Conservation (phyloP, 371 early-diverging fungal species). For the Rhizomucor pusillus region DNA sequence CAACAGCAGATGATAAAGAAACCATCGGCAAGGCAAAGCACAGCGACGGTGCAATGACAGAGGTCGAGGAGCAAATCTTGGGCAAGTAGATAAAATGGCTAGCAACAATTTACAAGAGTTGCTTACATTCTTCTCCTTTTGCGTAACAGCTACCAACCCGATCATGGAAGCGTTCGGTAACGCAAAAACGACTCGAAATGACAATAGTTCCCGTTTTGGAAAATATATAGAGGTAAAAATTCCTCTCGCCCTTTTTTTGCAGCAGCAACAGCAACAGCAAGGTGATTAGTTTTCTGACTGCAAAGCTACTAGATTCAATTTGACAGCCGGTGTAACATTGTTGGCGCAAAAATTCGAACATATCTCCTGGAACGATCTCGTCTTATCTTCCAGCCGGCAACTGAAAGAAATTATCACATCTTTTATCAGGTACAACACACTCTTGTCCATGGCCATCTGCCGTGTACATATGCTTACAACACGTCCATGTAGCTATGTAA, state of each 20-base stretch:
- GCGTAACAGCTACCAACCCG: slow-evolving; percentile 87
- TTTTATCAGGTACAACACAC: slow-evolving; percentile 83
- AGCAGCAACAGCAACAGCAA: no score
- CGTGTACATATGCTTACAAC: background rate
- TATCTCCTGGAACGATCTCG: slow-evolving; percentile 98
- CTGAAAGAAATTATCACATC: slow-evolving; percentile 98
- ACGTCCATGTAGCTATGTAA: slow-evolving; percentile 68
- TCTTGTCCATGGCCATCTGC: background rate
- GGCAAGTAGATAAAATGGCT: slow-evolving; percentile 22
- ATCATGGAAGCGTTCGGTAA: slow-evolving; percentile 99
- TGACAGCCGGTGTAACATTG: slow-evolving; percentile 77
- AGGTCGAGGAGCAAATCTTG: slow-evolving; percentile 81
- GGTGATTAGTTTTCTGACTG: background rate
- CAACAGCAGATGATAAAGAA: slow-evolving; percentile 79
- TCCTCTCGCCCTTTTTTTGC: background rate
- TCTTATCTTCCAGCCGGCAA: slow-evolving; percentile 90
- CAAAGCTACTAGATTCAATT: slow-evolving; percentile 62
- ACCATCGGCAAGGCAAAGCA: slow-evolving; percentile 30
- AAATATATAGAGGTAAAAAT: slow-evolving; percentile 90
- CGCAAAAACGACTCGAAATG: slow-evolving; percentile 99
- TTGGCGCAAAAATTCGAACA: slow-evolving; percentile 94
- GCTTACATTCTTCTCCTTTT: background rate
- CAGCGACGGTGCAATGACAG: slow-evolving; percentile 57
- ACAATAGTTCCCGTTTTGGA: slow-evolving; percentile 98
- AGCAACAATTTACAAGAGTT: background rate